These are phyloP conservation scores for Arxiozyma slooffiae DNA, from an alignment of 1,139 yeast species.

Conservation along the genomic window DNA sequence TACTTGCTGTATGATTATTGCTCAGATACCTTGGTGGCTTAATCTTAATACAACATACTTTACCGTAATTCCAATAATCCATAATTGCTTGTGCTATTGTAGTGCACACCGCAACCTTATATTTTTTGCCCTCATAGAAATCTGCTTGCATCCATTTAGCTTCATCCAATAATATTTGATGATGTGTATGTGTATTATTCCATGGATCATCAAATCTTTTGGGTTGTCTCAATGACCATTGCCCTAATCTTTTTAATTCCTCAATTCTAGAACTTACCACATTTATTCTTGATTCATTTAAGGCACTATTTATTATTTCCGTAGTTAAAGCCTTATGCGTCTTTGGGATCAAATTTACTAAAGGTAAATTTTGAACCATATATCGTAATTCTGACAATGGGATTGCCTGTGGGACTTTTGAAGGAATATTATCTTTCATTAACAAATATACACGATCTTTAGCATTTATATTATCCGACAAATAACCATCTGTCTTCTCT, in stretches of 20 bases:
- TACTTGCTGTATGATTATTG: neutral
- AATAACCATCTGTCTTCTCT: slow-evolving; percentile 13
- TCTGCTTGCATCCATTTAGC: slow-evolving; percentile 80
- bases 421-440: slow-evolving; percentile 40
- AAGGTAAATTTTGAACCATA: slow-evolving; percentile 77
- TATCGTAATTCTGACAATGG: slow-evolving; percentile 81
- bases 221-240: slow-evolving; percentile 91
- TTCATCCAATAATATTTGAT: slow-evolving; percentile 71
- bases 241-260: slow-evolving; percentile 74
- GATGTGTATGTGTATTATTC: slow-evolving; percentile 40
- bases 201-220: slow-evolving; percentile 60
- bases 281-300: slow-evolving; percentile 87
- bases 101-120: slow-evolving; percentile 60
- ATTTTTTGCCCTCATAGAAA: slow-evolving; percentile 60
- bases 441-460: slow-evolving; percentile 35
- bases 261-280: slow-evolving; percentile 90
- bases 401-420: slow-evolving; percentile 43
- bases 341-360: slow-evolving; percentile 69
- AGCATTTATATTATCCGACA: slow-evolving; percentile 22
- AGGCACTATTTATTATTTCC: slow-evolving; percentile 72
- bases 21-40: slow-evolving; percentile 7
- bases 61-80: slow-evolving; percentile 75
- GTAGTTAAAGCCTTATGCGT: slow-evolving; percentile 82
- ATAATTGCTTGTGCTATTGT: slow-evolving; percentile 59
- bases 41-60: slow-evolving; percentile 48